Conservation (phyloP, 1,284 basidiomycete genomes). For the Heterobasidion annosum region DNA sequence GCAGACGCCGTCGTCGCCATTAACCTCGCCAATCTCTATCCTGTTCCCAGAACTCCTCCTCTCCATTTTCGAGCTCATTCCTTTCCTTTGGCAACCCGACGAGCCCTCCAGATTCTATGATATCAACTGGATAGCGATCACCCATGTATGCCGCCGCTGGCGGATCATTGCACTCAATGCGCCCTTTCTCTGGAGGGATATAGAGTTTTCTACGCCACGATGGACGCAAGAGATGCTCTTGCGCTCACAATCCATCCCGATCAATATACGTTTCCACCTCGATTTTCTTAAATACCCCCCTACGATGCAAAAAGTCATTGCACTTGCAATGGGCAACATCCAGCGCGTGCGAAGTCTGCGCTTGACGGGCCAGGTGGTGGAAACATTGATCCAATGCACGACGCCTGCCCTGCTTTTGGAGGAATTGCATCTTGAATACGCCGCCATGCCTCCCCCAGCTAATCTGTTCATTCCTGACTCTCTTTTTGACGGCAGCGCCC, state of each 20-base stretch:
- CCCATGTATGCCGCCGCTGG: neutral
- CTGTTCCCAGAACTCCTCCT: neutral
- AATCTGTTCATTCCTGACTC: too few relatives aligned
- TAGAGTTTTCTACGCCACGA: neutral
- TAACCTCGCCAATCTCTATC: neutral
- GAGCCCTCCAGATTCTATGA: neutral
- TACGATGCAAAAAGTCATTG: too few relatives aligned
- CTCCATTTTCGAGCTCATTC: neutral
- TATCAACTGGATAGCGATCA: neutral
- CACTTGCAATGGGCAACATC: too few relatives aligned
- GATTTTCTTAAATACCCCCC: too few relatives aligned
- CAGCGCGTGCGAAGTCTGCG: too few relatives aligned
- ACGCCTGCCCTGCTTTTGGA: too few relatives aligned
- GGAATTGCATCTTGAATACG: too few relatives aligned
- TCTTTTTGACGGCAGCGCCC: too few relatives aligned
- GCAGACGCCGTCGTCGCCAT: too few relatives aligned
- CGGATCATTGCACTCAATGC: neutral
- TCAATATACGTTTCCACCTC: neutral
- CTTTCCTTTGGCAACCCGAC: neutral
- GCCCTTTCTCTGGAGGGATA: neutral
- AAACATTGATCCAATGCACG: too few relatives aligned
- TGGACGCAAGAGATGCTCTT: neutral
- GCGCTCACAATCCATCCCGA: neutral
- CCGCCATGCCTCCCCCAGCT: too few relatives aligned
- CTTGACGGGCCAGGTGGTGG: too few relatives aligned